These are phyloP conservation scores for Leishmania guyanensis DNA, from an alignment of 208 protist species.

Conservation along the genomic window DNA sequence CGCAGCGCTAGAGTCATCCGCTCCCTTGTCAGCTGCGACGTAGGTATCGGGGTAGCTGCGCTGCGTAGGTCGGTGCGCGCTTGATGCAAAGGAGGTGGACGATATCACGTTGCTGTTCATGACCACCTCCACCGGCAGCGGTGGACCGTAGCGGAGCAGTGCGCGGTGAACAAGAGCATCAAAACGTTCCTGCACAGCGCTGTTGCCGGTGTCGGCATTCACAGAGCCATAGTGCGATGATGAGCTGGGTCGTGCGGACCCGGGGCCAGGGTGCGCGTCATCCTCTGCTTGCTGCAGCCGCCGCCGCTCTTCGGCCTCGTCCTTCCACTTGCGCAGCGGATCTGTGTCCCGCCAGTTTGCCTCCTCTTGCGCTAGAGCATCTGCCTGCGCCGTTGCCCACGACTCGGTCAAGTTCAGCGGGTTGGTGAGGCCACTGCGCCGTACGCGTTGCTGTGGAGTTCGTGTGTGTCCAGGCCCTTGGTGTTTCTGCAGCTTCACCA, in stretches of 20 bases:
- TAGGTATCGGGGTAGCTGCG: constrained; percentile 32
- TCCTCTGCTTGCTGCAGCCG: background rate
- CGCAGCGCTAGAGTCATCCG: constrained; percentile 38
- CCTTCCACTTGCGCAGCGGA: background rate
- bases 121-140: constrained; percentile 76
- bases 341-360: constrained; percentile 8
- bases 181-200: constrained; percentile 71
- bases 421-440: background rate
- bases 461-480: background rate
- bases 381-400: constrained; percentile 20
- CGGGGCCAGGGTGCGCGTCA: background rate
- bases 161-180: constrained; percentile 59
- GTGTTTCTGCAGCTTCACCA: constrained; percentile 3
- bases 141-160: constrained; percentile 74
- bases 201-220: constrained; percentile 55
- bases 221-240: constrained; percentile 47
- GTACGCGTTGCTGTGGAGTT: background rate
- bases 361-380: constrained; percentile 20
- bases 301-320: background rate
- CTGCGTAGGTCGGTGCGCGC: background rate
- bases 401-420: background rate
- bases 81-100: background rate
- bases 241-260: background rate
- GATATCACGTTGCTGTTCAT: constrained; percentile 52
- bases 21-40: constrained; percentile 17